Evolutionary conservation across 805 yeast genomes (phyloP), one percentile per base, ranked within the genome.

Genomic region (Starmerella kuoi): DNA sequence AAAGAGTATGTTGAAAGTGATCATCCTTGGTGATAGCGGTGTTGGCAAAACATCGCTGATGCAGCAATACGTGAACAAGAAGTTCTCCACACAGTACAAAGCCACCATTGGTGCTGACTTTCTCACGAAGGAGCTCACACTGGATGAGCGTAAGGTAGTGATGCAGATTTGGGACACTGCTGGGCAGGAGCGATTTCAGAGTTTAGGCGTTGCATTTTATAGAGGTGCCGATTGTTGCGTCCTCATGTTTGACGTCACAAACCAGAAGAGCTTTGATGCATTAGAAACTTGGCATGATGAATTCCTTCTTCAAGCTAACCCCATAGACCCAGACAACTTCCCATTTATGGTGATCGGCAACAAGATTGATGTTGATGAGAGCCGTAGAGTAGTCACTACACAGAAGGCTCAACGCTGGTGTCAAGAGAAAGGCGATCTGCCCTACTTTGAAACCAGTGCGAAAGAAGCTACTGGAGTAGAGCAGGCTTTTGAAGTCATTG

Each of bases 181-280:
- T 6, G 98, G 98, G 28, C 98, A 88, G 67, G 98, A 88, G 63
- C 73, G 98, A 56, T 88, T 88, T 70, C 97, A 91, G 64, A 79
- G 93, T 45, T 68, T 88, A 48, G 97, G 97, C 14, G 96, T 88
- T 34, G 97, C 97, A 0, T 88, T 88, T 61, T 88, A 91, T 62
- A 71, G 98, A 55, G 97, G 97, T 28, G 95, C 97, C 1, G 97
- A 91, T 62, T 91, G 97, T 64, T 91, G 97, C 65, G 95, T 88
- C 8, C 70, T 88, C 46, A 94, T 91, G 52, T 88, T 82, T 60
- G 98, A 88, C 59, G 97, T 91, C 38, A 88, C 95, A 48, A 91
- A 91, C 64, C 79, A 83, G 48, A 87, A 88, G 64, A 82, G 94
- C 5, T 84, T 88, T 63, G 95, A 88, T 60, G 79, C 80, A 55